A percentile compares a stretch with the other conserved stretches of the same genome.
phyloP scores from a whole-genome alignment of 306 rosid genomes.

The Cucurbita pepo region DNA sequence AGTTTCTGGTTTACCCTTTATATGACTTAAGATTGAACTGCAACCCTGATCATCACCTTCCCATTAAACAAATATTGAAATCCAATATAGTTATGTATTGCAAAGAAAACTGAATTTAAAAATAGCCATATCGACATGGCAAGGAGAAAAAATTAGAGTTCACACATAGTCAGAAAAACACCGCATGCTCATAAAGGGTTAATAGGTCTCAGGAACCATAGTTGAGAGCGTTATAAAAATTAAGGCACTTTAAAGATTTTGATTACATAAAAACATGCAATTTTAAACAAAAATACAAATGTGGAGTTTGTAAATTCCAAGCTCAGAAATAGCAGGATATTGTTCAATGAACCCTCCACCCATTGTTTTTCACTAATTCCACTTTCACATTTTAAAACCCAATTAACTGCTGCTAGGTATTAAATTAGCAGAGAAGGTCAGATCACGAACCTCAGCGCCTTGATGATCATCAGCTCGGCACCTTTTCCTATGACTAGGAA shows the following conservation, averaged over 20 bases:
- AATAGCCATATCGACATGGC: background rate
- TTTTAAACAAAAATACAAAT: background rate
- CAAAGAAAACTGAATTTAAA: background rate
- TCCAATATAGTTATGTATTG: background rate
- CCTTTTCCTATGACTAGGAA: conserved; percentile 52
- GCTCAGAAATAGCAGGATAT: background rate
- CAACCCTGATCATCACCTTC: background rate
- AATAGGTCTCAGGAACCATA: background rate
- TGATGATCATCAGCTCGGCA: conserved; percentile 43
- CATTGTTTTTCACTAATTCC: background rate
- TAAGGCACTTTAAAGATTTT: background rate
- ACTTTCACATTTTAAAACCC: background rate
- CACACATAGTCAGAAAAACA: background rate
- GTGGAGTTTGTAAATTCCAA: background rate
- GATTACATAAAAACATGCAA: background rate
- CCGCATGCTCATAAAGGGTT: background rate
- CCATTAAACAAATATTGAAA: background rate
- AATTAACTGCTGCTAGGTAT: background rate
- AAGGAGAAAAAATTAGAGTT: background rate
- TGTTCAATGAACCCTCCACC: background rate
- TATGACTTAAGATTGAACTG: background rate
- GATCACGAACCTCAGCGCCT: conserved; percentile 28
- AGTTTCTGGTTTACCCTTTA: background rate
- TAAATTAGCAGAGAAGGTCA: background rate
- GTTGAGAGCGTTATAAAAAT: background rate